Evolutionary conservation across 257 asterid genomes (phyloP).

Genomic region (Solanum lycopersicoides): DNA sequence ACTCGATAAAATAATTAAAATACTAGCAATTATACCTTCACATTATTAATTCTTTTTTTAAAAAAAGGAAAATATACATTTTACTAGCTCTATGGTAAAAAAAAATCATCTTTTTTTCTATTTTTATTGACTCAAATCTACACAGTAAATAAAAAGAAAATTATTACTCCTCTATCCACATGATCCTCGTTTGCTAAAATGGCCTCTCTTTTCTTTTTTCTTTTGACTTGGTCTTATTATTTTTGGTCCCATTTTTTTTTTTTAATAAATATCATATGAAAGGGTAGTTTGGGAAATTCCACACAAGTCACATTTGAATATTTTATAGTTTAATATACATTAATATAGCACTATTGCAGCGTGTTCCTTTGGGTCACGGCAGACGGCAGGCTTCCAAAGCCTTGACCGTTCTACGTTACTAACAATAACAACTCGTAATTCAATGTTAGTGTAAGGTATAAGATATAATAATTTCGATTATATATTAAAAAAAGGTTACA

Average conservation of each 20-base stretch:
- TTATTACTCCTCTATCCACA: background rate
- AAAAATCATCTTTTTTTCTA: too few relatives aligned
- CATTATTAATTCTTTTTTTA: too few relatives aligned
- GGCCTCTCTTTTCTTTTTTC: too few relatives aligned
- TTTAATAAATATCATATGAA: background rate
- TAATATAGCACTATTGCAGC: background rate
- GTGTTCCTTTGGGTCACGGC: conserved; percentile 9
- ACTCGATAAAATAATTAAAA: too few relatives aligned
- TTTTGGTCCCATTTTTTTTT: background rate
- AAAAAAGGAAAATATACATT: too few relatives aligned
- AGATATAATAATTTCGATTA: too few relatives aligned
- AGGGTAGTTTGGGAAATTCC: conserved; percentile 15
- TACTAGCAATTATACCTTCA: too few relatives aligned
- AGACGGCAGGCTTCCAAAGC: conserved; percentile 19
- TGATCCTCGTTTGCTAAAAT: background rate
- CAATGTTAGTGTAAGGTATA: rapidly evolving
- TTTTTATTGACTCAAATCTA: background rate
- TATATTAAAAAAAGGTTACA: too few relatives aligned
- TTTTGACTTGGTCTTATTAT: background rate
- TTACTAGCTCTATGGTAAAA: too few relatives aligned
- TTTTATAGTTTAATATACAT: too few relatives aligned
- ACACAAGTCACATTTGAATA: background rate
- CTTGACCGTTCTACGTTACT: conserved; percentile 4
- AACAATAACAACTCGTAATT: too few relatives aligned
- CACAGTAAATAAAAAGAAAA: background rate